Evolutionary conservation across 1,139 yeast genomes (phyloP), one percentile per base, ranked within the genome.

Genomic region (Geotrichum carabidarum): DNA sequence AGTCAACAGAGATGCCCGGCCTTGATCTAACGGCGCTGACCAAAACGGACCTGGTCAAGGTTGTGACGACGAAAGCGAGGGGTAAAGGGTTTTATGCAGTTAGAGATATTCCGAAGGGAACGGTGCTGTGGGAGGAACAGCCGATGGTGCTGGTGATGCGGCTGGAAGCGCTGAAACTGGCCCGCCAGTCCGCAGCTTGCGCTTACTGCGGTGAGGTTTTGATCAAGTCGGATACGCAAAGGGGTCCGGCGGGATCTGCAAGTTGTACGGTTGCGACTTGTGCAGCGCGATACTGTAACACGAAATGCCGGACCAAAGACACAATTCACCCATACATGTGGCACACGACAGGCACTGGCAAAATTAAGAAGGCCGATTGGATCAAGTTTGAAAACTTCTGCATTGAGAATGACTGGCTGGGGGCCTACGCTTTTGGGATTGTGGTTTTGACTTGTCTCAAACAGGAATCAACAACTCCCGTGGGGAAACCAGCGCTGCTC

Each of bases 131-230:
- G 83, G 74, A 76, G 44, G 85, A 82, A 60, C 62, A 67, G 1
- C 93, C 95, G 1, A 72, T 86, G 51, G 80, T 87, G 53, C 77
- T 81, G 41, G 72, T 87, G 0, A 91, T 95, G 0, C 86, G 88
- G 1, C 75, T 87, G 62, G 93, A 86, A 15, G 79, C 84, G 59
- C 69, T 82, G 36, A 77, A 80, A 48, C 71, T 88, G 57, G 80
- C 87, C 59, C 77, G 79, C 51, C 68, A 72, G 17, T 91, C 94
- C 0, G 81, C 81, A 62, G 89, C 91, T 4, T 91, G 98, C 68
- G 76, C 91, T 1, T 78, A 79, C 64, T 91, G 98, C 73, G 65
- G 62, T 44, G 15, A 14, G 15, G 40, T 17, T 8, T 31, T 48
- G 32, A n/a, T 8, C n/a, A 48, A 48, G 18, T 27, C 14, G 2